A percentile compares a stretch with the other conserved stretches of the same genome.
These are phyloP conservation scores for Clonostachys chloroleuca DNA, from an alignment of 2,329 filamentous ascomycete genomes.

Conservation along the genomic window DNA sequence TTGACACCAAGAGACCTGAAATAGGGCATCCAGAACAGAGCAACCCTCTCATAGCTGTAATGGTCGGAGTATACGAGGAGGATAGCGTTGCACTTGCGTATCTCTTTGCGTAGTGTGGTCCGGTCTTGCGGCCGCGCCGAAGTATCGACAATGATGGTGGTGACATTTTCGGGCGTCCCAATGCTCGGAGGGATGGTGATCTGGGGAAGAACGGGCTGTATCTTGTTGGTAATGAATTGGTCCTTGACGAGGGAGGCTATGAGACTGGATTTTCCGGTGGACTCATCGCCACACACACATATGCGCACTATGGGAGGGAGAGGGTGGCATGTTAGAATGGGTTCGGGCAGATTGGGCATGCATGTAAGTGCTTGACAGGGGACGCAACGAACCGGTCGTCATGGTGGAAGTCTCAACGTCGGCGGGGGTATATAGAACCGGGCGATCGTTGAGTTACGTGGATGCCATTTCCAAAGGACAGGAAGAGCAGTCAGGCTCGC, in stretches of 20 bases:
- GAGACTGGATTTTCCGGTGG: conserved; percentile 88
- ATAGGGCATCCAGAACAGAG: conserved; percentile 97
- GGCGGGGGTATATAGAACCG: too few species aligned
- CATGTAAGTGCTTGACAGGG: background rate
- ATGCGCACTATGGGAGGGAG: conserved; percentile 63
- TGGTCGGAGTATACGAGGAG: conserved; percentile 96
- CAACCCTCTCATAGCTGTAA: conserved; percentile 97
- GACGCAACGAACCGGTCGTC: conserved; percentile 2
- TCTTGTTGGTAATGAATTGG: conserved; percentile 92
- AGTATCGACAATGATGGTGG: conserved; percentile 95
- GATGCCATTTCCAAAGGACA: background rate
- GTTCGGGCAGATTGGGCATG: background rate
- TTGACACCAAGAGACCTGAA: conserved; percentile 98
- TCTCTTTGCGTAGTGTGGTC: conserved; percentile 84
- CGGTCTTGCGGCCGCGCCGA: conserved; percentile 93
- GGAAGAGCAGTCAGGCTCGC: background rate
- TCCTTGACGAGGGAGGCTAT: conserved; percentile 97
- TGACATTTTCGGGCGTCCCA: conserved; percentile 92
- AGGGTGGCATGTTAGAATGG: background rate
- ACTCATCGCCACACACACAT: conserved; percentile 94
- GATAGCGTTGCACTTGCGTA: conserved; percentile 95
- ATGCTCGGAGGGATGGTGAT: conserved; percentile 93
- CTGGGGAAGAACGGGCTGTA: conserved; percentile 88
- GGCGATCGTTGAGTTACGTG: too few species aligned
- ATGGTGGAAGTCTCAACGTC: background rate